Conservation (phyloP, 1,139 yeast genomes). For the Candida sp. region DNA sequence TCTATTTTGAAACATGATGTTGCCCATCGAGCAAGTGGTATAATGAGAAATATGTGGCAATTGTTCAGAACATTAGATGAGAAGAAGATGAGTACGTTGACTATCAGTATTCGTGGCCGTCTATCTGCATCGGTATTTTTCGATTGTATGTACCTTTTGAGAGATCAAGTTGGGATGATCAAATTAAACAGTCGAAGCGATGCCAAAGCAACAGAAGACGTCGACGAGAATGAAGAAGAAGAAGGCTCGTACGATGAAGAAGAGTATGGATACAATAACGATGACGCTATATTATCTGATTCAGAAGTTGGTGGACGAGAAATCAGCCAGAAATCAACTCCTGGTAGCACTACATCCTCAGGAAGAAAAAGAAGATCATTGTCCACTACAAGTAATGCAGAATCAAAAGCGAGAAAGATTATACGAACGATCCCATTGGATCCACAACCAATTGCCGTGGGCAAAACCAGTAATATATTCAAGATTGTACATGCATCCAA, state of each 20-base stretch:
- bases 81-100: conserved; percentile 29
- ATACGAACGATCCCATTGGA: conserved; percentile 78
- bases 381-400: conserved; percentile 58
- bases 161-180: conserved; percentile 86
- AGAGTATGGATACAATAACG: conserved; percentile 15
- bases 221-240: conserved; percentile 16
- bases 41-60: conserved; percentile 94
- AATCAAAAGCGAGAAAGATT: conserved; percentile 66
- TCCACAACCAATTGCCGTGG: conserved; percentile 65
- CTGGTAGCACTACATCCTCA: conserved; percentile 32
- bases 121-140: conserved; percentile 93
- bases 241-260: conserved; percentile 15
- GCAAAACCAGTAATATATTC: conserved; percentile 37
- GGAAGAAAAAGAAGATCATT: conserved; percentile 41
- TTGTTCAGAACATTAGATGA: conserved; percentile 60
- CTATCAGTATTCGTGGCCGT: conserved; percentile 68
- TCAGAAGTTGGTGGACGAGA: conserved; percentile 18
- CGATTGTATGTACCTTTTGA: conserved; percentile 78
- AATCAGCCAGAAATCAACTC: conserved; percentile 34
- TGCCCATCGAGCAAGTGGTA: conserved; percentile 89
- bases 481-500: conserved; percentile 33
- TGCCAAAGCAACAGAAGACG: conserved; percentile 17
- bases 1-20: conserved; percentile 89
- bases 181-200: conserved; percentile 44
- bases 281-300: conserved; percentile 23